phyloP scores from a whole-genome alignment of 2,329 filamentous ascomycete species.

The Diplodia scrobiculata region DNA sequence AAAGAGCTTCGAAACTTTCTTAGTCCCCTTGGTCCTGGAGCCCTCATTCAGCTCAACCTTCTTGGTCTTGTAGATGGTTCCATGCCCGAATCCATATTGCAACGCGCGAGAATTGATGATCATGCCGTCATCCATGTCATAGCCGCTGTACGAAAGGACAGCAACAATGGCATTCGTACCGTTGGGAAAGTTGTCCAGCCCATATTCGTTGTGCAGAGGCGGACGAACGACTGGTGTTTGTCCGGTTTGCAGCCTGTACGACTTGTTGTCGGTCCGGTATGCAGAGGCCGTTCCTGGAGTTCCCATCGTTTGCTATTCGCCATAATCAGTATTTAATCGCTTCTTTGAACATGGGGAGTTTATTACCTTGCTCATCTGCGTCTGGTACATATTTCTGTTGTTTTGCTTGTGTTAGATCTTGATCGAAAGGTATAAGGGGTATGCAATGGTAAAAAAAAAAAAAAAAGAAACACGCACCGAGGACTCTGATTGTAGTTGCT shows the following conservation, averaged over 20 bases:
- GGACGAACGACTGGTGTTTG: slow-evolving; percentile 92
- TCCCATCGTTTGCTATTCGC: slow-evolving; percentile 79
- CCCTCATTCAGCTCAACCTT: slow-evolving; percentile 84
- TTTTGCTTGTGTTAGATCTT: too few relatives aligned
- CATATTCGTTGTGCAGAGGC: slow-evolving; percentile 92
- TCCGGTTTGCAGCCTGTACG: slow-evolving; percentile 90
- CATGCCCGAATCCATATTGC: slow-evolving; percentile 88
- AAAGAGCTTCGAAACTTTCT: slow-evolving; percentile 77
- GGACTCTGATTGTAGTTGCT: slow-evolving; percentile 98
- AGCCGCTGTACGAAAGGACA: slow-evolving; percentile 97
- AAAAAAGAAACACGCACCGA: slow-evolving; percentile 45
- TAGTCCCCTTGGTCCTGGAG: slow-evolving; percentile 63
- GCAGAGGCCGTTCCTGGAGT: slow-evolving; percentile 82
- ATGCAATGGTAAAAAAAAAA: too few relatives aligned
- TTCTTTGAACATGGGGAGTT: too few relatives aligned
- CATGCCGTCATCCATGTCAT: slow-evolving; percentile 99
- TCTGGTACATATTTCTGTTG: slow-evolving; percentile 88
- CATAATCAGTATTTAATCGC: too few relatives aligned
- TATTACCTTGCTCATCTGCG: slow-evolving; percentile 85
- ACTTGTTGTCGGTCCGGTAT: slow-evolving; percentile 95
- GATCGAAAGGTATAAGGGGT: too few relatives aligned
- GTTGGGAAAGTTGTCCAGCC: slow-evolving; percentile 97
- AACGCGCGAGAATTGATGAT: slow-evolving; percentile 92
- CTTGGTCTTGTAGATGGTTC: slow-evolving; percentile 97
- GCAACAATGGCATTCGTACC: slow-evolving; percentile 94